A percentile compares a stretch with the other conserved stretches of the same genome.
These are phyloP conservation scores for Ajuga reptans DNA, from an alignment of 305 asterid species.

Conservation along the genomic window DNA sequence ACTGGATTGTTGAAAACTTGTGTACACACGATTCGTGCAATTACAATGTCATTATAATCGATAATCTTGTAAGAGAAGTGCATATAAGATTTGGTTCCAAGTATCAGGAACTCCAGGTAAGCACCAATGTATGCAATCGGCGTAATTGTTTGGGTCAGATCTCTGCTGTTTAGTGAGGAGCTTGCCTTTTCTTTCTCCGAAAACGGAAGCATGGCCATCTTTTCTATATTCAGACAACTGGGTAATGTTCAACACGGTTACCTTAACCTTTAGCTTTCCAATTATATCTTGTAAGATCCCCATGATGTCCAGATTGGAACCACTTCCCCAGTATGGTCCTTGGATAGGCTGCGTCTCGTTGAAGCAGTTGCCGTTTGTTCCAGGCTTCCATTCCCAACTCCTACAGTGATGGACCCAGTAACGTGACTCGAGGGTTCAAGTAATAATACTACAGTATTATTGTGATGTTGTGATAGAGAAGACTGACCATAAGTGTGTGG, in stretches of 20 bases:
- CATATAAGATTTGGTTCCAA: conserved; percentile 77
- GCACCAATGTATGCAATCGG: conserved; percentile 98
- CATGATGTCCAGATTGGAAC: conserved; percentile 76
- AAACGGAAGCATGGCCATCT: conserved; percentile 74
- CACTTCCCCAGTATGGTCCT: conserved; percentile 73
- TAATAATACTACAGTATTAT: too few relatives aligned
- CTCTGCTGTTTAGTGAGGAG: conserved; percentile 67
- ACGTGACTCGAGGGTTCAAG: too few relatives aligned
- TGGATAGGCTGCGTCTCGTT: conserved; percentile 59
- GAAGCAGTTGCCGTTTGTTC: conserved; percentile 72
- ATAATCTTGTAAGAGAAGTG: conserved; percentile 68
- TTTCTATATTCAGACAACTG: conserved; percentile 80
- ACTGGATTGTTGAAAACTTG: too few relatives aligned
- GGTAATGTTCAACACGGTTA: conserved; percentile 60
- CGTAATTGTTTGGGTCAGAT: conserved; percentile 52
- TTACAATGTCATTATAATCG: conserved; percentile 6
- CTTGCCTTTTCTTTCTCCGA: conserved; percentile 74
- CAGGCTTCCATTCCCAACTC: conserved; percentile 92
- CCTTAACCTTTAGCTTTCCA: conserved; percentile 34
- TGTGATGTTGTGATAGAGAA: background rate
- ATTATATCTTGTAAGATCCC: conserved; percentile 45
- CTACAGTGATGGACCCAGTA: too few relatives aligned
- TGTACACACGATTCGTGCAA: too few relatives aligned
- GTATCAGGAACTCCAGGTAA: conserved; percentile 87
- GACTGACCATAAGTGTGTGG: conserved; percentile 82